These are phyloP conservation scores for Betula pendula DNA, from an alignment of 306 rosid species.

Conservation along the genomic window DNA sequence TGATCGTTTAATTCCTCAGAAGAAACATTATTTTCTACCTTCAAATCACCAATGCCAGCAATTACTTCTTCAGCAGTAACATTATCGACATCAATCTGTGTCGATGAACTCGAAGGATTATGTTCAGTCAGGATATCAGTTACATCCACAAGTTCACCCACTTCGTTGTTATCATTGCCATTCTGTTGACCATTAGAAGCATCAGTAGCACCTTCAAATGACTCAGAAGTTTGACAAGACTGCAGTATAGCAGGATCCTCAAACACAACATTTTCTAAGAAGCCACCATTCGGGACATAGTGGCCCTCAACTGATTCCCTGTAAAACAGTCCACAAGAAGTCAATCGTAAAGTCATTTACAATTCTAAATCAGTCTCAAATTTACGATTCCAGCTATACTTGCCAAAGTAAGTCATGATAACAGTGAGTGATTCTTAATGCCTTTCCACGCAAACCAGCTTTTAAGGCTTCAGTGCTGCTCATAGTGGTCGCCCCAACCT, in stretches of 20 bases:
- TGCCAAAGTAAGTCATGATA: conserved; percentile 83
- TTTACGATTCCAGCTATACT: conserved; percentile 38
- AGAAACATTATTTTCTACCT: conserved; percentile 50
- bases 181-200: conserved; percentile 41
- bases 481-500: conserved; percentile 96
- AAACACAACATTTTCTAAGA: conserved; percentile 75
- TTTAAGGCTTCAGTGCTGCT: conserved; percentile 75
- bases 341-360: conserved; percentile 3
- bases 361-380: conserved; percentile 6
- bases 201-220: conserved; percentile 35
- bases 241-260: conserved; percentile 69
- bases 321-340: conserved; percentile 30
- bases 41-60: conserved; percentile 50
- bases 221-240: conserved; percentile 43
- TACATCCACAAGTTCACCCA: conserved; percentile 37
- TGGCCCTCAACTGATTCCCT: conserved; percentile 79
- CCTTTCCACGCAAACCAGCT: conserved; percentile 92
- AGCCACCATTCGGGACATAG: conserved; percentile 89
- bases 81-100: conserved; percentile 28
- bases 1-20: conserved; percentile 48
- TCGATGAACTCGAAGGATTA: conserved; percentile 14
- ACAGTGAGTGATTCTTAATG: conserved; percentile 79
- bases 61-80: conserved; percentile 41
- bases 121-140: conserved; percentile 41
- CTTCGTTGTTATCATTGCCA: conserved; percentile 28